Evolutionary conservation across 768 basidiomycete genomes (phyloP).

Genomic region (Lepiota venenata): DNA sequence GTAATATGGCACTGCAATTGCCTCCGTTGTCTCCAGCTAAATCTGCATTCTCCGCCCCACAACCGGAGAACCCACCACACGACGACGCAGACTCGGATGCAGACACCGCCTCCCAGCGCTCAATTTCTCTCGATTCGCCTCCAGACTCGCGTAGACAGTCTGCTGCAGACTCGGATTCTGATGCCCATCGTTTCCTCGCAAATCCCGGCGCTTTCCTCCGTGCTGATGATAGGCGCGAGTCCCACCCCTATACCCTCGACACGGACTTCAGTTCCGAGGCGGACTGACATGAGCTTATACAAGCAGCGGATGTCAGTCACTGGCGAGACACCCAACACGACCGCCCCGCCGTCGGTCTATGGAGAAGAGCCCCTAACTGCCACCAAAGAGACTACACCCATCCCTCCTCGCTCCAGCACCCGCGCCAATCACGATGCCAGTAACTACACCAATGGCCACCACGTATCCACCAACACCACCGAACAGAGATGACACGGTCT

Average conservation of each 20-base stretch:
- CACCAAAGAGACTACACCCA: conserved; percentile 23
- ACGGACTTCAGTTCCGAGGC: conserved; percentile 53
- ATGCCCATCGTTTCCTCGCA: conserved; percentile 9
- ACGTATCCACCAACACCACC: conserved; percentile 61
- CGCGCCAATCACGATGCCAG: conserved; percentile 17
- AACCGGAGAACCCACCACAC: conserved; percentile 26
- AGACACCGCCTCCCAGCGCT: conserved; percentile 78
- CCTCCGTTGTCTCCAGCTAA: conserved; percentile 30
- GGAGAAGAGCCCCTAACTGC: conserved; percentile 22
- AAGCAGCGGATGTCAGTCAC: conserved; percentile 31
- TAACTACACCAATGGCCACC: conserved; percentile 27
- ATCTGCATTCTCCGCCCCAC: conserved; percentile 20
- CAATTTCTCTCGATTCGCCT: conserved; percentile 72
- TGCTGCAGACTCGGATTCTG: conserved; percentile 5
- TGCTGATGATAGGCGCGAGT: conserved; percentile 7
- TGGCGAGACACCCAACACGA: conserved; percentile 47
- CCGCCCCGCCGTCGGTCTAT: conserved; percentile 44
- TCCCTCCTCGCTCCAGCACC: conserved; percentile 8
- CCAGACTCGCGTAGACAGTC: conserved; percentile 37
- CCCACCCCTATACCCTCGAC: conserved; percentile 39
- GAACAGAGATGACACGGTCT: conserved; percentile 45
- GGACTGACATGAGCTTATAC: conserved; percentile 52
- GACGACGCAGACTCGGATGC: conserved; percentile 49
- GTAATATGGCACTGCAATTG: conserved; percentile 22
- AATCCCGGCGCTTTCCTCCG: conserved; percentile 8